A percentile compares a stretch with the other conserved stretches of the same genome.
Evolutionary conservation across 495 filamentous ascomycete species (phyloP).

Genomic region (Trichoderma reesei): DNA sequence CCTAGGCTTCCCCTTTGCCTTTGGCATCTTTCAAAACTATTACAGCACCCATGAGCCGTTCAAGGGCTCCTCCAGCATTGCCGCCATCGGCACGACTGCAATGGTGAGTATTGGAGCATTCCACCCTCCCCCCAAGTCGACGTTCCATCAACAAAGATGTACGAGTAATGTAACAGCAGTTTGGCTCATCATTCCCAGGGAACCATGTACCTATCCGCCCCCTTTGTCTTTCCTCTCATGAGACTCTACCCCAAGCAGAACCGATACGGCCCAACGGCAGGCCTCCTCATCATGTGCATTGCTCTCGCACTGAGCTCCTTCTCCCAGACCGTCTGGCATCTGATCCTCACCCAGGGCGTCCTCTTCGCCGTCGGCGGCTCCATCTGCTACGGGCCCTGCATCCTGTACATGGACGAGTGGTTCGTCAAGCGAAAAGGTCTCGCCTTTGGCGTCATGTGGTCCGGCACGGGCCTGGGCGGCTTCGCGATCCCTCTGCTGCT

Average conservation of each 20-base stretch:
- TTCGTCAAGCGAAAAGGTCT: constrained; percentile 42
- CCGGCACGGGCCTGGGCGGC: constrained; percentile 31
- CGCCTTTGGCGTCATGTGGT: constrained; percentile 49
- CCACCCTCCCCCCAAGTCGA: neutral
- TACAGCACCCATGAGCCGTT: constrained; percentile 35
- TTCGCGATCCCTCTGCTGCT: constrained; percentile 40
- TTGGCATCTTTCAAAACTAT: constrained; percentile 40
- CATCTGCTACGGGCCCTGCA: constrained; percentile 37
- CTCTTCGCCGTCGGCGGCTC: constrained; percentile 41
- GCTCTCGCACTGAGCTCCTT: constrained; percentile 38
- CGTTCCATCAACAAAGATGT: too few species aligned
- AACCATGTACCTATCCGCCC: constrained; percentile 41
- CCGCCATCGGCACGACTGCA: constrained; percentile 31
- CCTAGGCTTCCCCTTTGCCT: constrained; percentile 54
- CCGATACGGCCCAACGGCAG: constrained; percentile 27
- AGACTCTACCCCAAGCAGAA: constrained; percentile 20
- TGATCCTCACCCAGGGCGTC: constrained; percentile 46
- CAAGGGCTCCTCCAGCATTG: constrained; percentile 28
- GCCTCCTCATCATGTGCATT: constrained; percentile 29
- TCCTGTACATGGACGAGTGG: constrained; percentile 49
- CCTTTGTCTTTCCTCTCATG: constrained; percentile 28
- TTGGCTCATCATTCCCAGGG: constrained; percentile 17
- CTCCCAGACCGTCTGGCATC: constrained; percentile 29
- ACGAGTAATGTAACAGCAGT: too few species aligned
- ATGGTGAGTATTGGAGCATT: constrained; percentile 18